A percentile compares a stretch with the other conserved stretches of the same genome.
Conservation (phyloP, 768 basidiomycete genomes). For the Pluteus cervinus region DNA sequence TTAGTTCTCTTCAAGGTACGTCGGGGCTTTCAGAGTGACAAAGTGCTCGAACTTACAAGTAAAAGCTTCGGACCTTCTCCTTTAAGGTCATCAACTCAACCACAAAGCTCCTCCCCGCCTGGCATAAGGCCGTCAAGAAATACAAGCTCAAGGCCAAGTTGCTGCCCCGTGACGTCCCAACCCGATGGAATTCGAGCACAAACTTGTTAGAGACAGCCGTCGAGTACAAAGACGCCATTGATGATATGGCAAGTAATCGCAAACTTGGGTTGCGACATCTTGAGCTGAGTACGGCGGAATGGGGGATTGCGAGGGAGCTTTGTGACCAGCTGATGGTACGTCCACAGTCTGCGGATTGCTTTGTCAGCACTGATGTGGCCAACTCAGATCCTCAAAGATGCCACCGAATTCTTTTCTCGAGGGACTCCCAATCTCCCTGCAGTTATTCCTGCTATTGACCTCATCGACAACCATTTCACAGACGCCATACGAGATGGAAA, state of each 20-base stretch:
- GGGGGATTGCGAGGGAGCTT: conserved; percentile 1
- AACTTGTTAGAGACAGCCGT: neutral
- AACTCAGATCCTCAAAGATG: conserved; percentile 5
- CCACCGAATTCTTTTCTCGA: conserved; percentile 2
- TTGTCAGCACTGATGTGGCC: neutral
- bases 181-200: no score
- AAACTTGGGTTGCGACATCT: neutral
- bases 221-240: conserved; percentile 1
- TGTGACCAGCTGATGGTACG: neutral
- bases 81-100: conserved; percentile 2
- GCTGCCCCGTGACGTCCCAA: neutral
- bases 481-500: neutral
- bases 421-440: conserved; percentile 1
- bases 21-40: neutral
- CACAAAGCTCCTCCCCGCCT: conserved; percentile 1
- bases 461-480: neutral
- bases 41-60: neutral
- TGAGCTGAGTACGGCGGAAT: conserved; percentile 4
- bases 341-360: neutral
- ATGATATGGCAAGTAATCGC: neutral
- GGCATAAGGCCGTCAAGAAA: neutral
- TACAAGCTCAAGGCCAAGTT: neutral
- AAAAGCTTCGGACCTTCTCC: neutral
- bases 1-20: conserved; percentile 3
- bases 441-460: conserved; percentile 6